Evolutionary conservation across 2,329 filamentous ascomycete species (phyloP).

Genomic region (Tolypocladium guangdongense): DNA sequence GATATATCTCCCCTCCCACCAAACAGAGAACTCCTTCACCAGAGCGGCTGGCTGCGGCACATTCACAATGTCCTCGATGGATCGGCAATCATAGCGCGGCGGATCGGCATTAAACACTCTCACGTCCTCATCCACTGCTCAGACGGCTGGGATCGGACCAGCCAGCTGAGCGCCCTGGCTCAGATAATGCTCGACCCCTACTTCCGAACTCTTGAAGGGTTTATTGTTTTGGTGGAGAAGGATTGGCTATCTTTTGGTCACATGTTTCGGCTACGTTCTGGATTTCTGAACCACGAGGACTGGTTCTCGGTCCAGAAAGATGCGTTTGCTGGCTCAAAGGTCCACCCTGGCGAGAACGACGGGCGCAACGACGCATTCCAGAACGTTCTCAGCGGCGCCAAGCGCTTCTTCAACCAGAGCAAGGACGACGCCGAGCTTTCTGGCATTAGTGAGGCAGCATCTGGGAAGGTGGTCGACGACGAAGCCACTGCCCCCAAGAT

Average conservation of each 20-base stretch:
- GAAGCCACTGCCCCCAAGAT: slow-evolving; percentile 77
- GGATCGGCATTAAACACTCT: slow-evolving; percentile 84
- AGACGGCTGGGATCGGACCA: slow-evolving; percentile 96
- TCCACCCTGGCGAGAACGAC: slow-evolving; percentile 51
- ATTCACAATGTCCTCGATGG: slow-evolving; percentile 78
- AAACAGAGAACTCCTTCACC: slow-evolving; percentile 67
- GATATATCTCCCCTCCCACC: slow-evolving; percentile 77
- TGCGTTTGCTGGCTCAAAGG: slow-evolving; percentile 50
- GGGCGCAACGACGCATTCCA: slow-evolving; percentile 66
- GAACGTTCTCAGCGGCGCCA: slow-evolving; percentile 76
- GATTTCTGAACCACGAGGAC: slow-evolving; percentile 79
- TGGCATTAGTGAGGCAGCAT: slow-evolving; percentile 27
- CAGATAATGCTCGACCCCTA: slow-evolving; percentile 94
- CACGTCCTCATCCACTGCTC: slow-evolving; percentile 97
- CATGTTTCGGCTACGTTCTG: slow-evolving; percentile 91
- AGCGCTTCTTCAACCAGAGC: slow-evolving; percentile 76
- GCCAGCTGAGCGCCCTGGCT: slow-evolving; percentile 81
- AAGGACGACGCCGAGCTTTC: slow-evolving; percentile 52
- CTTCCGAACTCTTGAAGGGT: slow-evolving; percentile 87
- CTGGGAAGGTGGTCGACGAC: slow-evolving; percentile 32
- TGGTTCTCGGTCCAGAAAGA: slow-evolving; percentile 90
- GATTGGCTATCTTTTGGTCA: slow-evolving; percentile 97
- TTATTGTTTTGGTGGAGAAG: slow-evolving; percentile 90
- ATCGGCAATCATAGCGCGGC: slow-evolving; percentile 70
- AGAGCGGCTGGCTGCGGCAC: slow-evolving; percentile 86